Evolutionary conservation across 768 basidiomycete genomes (phyloP).

Genomic region (Hydnomerulius pinastri): DNA sequence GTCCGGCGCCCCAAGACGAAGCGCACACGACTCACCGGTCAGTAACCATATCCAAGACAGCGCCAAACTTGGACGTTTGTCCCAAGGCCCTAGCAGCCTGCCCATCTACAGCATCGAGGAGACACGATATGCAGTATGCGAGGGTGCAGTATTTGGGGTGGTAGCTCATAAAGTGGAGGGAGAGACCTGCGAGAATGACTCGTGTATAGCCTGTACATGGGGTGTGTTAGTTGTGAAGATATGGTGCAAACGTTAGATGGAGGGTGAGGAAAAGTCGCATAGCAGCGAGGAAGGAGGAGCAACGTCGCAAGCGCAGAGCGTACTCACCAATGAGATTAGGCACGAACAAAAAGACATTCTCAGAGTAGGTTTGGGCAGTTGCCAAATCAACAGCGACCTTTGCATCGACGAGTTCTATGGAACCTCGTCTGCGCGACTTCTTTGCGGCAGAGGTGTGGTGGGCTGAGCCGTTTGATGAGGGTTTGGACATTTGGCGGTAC

Average conservation of each 20-base stretch:
- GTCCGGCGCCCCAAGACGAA: too few species aligned
- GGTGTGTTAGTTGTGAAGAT: conserved; percentile 2
- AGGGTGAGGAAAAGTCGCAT: not conserved
- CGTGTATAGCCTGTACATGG: conserved; percentile 75
- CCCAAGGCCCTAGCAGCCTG: conserved; percentile 85
- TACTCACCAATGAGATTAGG: conserved; percentile 94
- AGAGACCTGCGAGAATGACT: conserved; percentile 84
- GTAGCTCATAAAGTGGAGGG: conserved; percentile 91
- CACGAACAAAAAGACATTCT: conserved; percentile 97
- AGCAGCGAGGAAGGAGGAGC: conserved; percentile 3
- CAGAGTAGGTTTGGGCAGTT: conserved; percentile 81
- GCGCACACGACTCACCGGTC: conserved; percentile 78
- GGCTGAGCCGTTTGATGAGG: conserved; percentile 26
- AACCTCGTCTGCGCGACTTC: conserved; percentile 46
- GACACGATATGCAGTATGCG: conserved; percentile 85
- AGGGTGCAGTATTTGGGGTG: conserved; percentile 93
- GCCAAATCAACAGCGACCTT: conserved; percentile 87
- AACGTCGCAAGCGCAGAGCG: too few species aligned
- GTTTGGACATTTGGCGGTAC: conserved; percentile 24
- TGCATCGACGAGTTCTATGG: conserved; percentile 76
- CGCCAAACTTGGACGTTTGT: conserved; percentile 96
- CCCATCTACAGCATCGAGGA: conserved; percentile 95
- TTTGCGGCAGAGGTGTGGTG: conserved; percentile 30
- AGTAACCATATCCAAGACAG: conserved; percentile 98
- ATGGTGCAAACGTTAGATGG: conserved; percentile 2